Evolutionary conservation across 176 grass and related monocot species (phyloP), one percentile per base, ranked within the genome.

Genomic region (Stipa capillata): DNA sequence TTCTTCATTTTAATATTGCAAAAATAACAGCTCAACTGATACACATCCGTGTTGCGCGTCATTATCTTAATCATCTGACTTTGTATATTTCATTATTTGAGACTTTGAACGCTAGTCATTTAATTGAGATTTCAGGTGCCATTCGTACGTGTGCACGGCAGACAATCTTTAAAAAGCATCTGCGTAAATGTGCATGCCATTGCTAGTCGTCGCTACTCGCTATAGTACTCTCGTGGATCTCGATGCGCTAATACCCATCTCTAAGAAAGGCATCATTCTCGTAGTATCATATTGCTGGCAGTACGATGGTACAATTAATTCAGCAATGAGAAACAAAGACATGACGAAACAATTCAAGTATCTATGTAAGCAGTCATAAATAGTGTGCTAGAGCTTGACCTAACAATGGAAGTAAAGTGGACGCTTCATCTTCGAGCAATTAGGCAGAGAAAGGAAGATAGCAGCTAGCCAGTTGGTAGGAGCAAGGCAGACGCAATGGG

Each of bases 11-110:
- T 1, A 11, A 43, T 8, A 23, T 33, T 18, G 42, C 79, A 45
- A 23, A 55, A 43, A 65, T 6, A 67, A 41, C 23, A 21, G 18
- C 25, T 41, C 23, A 29, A 37, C 4, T 14, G 7, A n/a, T n/a
- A n/a, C n/a, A 16, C 42, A 16, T 45, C 0, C 16, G 50, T 1
- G 17, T 7, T 44, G 20, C 2, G n/a, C 34, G 15, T 23, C 31
- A n/a, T 32, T 79, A 3, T 7, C 17, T 66, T 79, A 72, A 49
- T 74, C 77, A 13, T 40, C 78, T 81, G 59, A 86, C 69, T 50
- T 67, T 37, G 28, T 32, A 37, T 58, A 11, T 49, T 34, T 35
- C 8, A 8, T 13, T 35, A 6, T 45, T 10, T 16, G 8, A 39
- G 45, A 29, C 53, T 41, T 70, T n/a, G 52, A 24, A 44, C 35